Evolutionary conservation across 371 early-diverging fungal species (phyloP).

Genomic region (Mortierella sp.): DNA sequence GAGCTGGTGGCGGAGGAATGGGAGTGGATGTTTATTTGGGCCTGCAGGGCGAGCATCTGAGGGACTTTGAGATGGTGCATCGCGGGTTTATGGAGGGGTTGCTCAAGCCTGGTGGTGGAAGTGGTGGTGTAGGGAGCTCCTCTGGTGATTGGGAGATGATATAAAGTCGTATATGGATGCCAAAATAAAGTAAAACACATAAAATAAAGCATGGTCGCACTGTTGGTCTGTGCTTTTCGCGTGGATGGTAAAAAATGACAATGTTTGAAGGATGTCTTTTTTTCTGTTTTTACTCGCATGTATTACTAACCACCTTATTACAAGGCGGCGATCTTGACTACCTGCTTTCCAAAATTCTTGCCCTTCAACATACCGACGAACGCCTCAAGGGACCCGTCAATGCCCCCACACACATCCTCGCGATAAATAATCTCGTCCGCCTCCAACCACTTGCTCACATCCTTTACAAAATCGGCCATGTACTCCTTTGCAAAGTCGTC

Average conservation of each 20-base stretch:
- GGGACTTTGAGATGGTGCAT: constrained; percentile 50
- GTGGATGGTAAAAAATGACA: neutral
- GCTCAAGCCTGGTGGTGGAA: constrained; percentile 12
- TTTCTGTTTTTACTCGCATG: too few species aligned
- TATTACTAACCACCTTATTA: neutral
- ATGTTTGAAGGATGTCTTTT: too few species aligned
- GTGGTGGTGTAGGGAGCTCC: neutral
- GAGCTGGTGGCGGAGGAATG: neutral
- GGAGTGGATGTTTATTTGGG: constrained; percentile 56
- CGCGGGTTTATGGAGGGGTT: constrained; percentile 51
- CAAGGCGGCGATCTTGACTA: constrained; percentile 69
- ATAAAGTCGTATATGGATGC: neutral
- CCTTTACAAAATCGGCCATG: constrained; percentile 55
- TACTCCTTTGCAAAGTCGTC: constrained; percentile 48
- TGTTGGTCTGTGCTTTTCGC: constrained; percentile 2
- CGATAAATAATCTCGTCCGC: constrained; percentile 62
- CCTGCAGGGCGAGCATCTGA: constrained; percentile 49
- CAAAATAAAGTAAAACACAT: neutral
- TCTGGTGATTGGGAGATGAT: constrained; percentile 27
- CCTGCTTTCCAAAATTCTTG: constrained; percentile 82
- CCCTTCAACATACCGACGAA: constrained; percentile 80
- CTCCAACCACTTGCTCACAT: constrained; percentile 58
- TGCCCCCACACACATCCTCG: constrained; percentile 70
- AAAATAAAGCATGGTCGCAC: neutral
- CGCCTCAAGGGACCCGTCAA: constrained; percentile 80